phyloP scores from a whole-genome alignment of 805 yeast genomes.

The Sugiyamaella valdiviana region DNA sequence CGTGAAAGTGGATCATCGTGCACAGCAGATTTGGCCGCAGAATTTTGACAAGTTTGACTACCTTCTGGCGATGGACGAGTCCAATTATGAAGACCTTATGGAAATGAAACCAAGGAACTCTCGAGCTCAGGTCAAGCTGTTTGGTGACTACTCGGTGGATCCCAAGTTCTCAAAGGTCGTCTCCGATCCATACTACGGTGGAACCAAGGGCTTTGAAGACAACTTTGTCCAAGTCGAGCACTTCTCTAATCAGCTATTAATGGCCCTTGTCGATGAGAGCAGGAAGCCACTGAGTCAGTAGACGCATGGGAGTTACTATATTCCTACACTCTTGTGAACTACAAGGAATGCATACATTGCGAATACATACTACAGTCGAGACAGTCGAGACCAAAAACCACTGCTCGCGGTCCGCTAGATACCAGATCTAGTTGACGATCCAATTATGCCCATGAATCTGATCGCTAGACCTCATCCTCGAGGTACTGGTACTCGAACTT shows the following conservation, averaged over 20 bases:
- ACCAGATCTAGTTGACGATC: no score
- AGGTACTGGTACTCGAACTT: conserved; percentile 42
- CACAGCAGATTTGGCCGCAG: conserved; percentile 76
- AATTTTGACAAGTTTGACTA: conserved; percentile 50
- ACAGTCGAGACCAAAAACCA: no score
- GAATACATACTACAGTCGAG: neutral
- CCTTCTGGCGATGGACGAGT: conserved; percentile 51
- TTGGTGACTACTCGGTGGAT: conserved; percentile 76
- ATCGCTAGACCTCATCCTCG: conserved; percentile 36
- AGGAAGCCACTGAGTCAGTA: neutral
- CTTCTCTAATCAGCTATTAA: conserved; percentile 66
- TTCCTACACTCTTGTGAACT: neutral
- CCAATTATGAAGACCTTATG: conserved; percentile 40
- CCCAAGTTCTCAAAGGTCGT: conserved; percentile 49
- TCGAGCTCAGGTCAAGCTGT: conserved; percentile 37
- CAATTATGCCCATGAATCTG: no score
- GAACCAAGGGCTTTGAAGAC: conserved; percentile 69
- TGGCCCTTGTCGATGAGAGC: conserved; percentile 18
- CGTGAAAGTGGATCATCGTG: conserved; percentile 66
- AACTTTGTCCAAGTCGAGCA: conserved; percentile 70
- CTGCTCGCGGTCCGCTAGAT: no score
- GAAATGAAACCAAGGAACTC: conserved; percentile 38
- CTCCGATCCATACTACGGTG: conserved; percentile 93
- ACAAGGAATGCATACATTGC: neutral
- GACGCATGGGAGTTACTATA: neutral